phyloP scores from a whole-genome alignment of 2,329 filamentous ascomycete species.

The Drechmeria coniospora region DNA sequence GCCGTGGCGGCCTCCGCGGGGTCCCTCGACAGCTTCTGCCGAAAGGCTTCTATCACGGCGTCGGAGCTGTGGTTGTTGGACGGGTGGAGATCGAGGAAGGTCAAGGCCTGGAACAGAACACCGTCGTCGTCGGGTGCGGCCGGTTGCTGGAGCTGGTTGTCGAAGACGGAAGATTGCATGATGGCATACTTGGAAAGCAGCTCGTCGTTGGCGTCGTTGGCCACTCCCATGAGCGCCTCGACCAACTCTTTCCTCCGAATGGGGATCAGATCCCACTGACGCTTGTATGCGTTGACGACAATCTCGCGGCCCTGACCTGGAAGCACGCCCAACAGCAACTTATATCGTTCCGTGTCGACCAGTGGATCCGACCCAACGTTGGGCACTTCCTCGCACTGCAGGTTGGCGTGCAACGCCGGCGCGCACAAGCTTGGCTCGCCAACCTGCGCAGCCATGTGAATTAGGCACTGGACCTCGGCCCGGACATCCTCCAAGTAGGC shows the following conservation, averaged over 20 bases:
- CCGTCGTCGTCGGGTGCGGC: conserved; percentile 14
- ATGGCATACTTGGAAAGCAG: conserved; percentile 20
- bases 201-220: conserved; percentile 19
- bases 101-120: conserved; percentile 16
- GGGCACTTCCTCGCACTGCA: conserved; percentile 16
- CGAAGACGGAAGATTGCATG: conserved; percentile 22
- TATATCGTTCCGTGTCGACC: conserved; percentile 18
- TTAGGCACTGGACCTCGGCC: conserved; percentile 30
- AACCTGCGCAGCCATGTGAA: conserved; percentile 17
- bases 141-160: conserved; percentile 17
- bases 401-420: conserved; percentile 14
- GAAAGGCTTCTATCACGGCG: conserved; percentile 18
- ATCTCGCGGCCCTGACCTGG: conserved; percentile 19
- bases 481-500: conserved; percentile 34
- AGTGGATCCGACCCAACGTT: conserved; percentile 12
- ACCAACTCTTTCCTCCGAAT: conserved; percentile 15
- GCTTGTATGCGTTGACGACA: conserved; percentile 22
- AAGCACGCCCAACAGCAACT: conserved; percentile 20
- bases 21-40: conserved; percentile 15
- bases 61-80: conserved; percentile 20
- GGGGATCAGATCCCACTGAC: conserved; percentile 23
- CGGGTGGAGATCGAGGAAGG: conserved; percentile 18
- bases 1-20: conserved; percentile 16
- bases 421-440: conserved; percentile 16
- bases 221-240: conserved; percentile 17